Conservation (phyloP, 495 filamentous ascomycete species). For the Pyronema omphalodes region DNA sequence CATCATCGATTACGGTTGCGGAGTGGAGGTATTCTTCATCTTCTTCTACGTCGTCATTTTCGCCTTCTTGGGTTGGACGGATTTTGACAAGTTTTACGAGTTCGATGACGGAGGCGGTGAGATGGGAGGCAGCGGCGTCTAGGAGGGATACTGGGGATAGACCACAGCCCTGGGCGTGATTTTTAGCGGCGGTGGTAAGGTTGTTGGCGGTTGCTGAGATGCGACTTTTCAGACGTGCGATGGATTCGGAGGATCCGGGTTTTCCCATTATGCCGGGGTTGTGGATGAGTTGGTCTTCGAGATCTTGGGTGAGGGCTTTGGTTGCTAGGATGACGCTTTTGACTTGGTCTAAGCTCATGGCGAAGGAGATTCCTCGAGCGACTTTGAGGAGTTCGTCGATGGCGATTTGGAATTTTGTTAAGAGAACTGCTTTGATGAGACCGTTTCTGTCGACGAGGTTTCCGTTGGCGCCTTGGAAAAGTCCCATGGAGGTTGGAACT, state of each 20-base stretch:
- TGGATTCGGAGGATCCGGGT: neutral
- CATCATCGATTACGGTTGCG: slow-evolving; percentile 38
- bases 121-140: slow-evolving; percentile 87
- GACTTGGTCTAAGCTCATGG: slow-evolving; percentile 56
- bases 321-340: slow-evolving; percentile 64
- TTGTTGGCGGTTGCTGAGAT: slow-evolving; percentile 89
- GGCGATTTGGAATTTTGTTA: slow-evolving; percentile 87
- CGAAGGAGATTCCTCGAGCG: slow-evolving; percentile 53
- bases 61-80: slow-evolving; percentile 48
- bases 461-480: slow-evolving; percentile 42
- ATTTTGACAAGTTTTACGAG: slow-evolving; percentile 71
- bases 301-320: slow-evolving; percentile 44
- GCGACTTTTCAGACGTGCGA: slow-evolving; percentile 42
- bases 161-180: slow-evolving; percentile 60
- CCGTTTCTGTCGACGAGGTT: slow-evolving; percentile 55
- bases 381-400: slow-evolving; percentile 79
- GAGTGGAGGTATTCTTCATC: slow-evolving; percentile 43
- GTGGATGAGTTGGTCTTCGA: slow-evolving; percentile 35
- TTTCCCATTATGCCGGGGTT: no score
- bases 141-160: slow-evolving; percentile 87
- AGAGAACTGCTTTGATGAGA: slow-evolving; percentile 70
- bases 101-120: slow-evolving; percentile 70
- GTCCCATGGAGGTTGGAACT: slow-evolving; percentile 35
- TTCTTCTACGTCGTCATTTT: slow-evolving; percentile 46
- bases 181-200: slow-evolving; percentile 81